These are phyloP conservation scores for Irpex sp. DNA, from an alignment of 1,284 basidiomycete species.

Conservation along the genomic window DNA sequence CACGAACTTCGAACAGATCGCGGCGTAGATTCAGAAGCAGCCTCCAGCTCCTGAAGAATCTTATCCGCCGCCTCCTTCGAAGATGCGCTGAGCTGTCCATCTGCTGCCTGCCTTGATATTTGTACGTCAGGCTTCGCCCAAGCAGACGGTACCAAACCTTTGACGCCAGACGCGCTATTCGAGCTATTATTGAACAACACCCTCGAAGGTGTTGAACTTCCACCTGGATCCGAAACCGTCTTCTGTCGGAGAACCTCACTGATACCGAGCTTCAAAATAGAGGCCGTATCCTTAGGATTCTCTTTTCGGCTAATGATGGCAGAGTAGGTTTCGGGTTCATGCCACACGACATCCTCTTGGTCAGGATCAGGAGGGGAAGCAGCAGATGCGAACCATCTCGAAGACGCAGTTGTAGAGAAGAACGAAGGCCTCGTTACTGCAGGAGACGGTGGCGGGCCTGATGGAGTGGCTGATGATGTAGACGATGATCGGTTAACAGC, in stretches of 20 bases:
- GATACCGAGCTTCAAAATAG: conserved; percentile 44
- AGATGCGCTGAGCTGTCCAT: conserved; percentile 41
- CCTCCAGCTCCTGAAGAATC: conserved; percentile 48
- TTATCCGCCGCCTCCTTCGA: conserved; percentile 37
- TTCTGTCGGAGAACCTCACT: conserved; percentile 60
- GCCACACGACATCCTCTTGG: conserved; percentile 53
- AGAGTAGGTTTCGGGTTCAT: conserved; percentile 56
- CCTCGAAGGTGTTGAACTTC: conserved; percentile 11
- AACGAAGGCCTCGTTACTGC: conserved; percentile 34
- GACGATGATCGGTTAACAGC: conserved; percentile 22
- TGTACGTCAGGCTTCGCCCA: conserved; percentile 61
- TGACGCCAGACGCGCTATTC: conserved; percentile 14
- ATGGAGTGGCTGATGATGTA: conserved; percentile 17
- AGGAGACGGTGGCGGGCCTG: conserved; percentile 23
- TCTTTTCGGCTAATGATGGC: conserved; percentile 60
- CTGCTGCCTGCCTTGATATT: conserved; percentile 46
- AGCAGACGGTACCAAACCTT: conserved; percentile 32
- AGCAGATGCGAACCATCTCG: conserved; percentile 43
- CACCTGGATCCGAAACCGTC: conserved; percentile 26
- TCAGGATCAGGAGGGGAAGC: conserved; percentile 51
- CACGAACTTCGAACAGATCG: conserved; percentile 18
- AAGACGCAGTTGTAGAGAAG: conserved; percentile 30
- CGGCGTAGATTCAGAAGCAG: conserved; percentile 17
- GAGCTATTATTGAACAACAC: conserved; percentile 4
- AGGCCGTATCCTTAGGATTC: conserved; percentile 54